Evolutionary conservation across 2,329 filamentous ascomycete genomes (phyloP), one percentile per base, ranked within the genome.

Genomic region (Pseudogymnoascus sp.): DNA sequence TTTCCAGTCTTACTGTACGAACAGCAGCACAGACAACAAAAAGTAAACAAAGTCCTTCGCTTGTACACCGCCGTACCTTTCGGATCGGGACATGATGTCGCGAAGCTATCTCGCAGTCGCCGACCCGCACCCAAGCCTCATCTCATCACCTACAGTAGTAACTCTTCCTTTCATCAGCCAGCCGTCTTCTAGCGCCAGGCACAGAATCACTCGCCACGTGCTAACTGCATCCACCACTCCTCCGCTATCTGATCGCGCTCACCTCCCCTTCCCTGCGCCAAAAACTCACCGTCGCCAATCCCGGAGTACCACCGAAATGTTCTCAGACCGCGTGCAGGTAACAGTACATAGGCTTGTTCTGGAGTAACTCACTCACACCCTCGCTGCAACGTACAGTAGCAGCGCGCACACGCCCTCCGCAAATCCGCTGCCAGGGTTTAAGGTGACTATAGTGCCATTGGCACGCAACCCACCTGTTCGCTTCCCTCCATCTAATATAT

Each of bases 261-360:
- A 12, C 12, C 21, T n/a, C n/a, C n/a, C n/a, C n/a, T 13, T 45
- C 21, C 42, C 42, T 27, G 39, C 25, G 13, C 3, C 27, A n/a
- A n/a, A n/a, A n/a, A n/a, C 45, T 52, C 45, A 5, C 27, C 27
- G 48, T 55, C 48, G 48, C 48, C 27, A 55, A 33, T 27, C 48
- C 48, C 48, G 48, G 48, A 55, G 48, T 55, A 55, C 48, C 48
- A 55, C 48, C 48, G 48, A 55, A 29, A 29, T n/a, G 33, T 29
- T 25, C 25, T 55, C 45, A 31, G 45, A 27, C 27, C n/a, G 9
- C n/a, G 21, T n/a, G 27, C 35, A n/a, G 35, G 45, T 52, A 52
- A 52, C 45, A n/a, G 25, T 52, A 52, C 25, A 21, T 33, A 6
- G 2, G 6, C 45, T 33, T 33, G 48, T 55, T 55, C 48, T 33